These are phyloP conservation scores for Talaromyces proteolyticus DNA, from an alignment of 495 filamentous ascomycete genomes.

Conservation along the genomic window DNA sequence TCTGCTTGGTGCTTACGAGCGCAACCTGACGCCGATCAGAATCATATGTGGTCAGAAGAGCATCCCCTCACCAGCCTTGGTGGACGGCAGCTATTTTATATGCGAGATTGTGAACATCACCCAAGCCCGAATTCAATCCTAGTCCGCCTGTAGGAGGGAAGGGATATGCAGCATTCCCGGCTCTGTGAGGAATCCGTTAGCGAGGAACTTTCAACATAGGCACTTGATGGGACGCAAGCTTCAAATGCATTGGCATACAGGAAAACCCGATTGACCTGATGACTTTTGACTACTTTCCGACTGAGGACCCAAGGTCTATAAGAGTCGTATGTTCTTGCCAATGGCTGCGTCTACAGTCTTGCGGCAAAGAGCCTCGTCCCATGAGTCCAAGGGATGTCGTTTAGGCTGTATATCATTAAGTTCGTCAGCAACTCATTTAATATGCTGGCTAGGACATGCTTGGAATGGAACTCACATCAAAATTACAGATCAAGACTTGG, in stretches of 20 bases:
- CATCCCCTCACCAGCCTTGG: conserved; percentile 14
- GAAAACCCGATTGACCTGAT: conserved; percentile 24
- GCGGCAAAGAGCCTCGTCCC: conserved; percentile 26
- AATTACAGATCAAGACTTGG: conserved; percentile 34
- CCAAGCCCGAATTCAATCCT: conserved; percentile 28
- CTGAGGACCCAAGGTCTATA: conserved; percentile 35
- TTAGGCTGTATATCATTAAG: conserved; percentile 9
- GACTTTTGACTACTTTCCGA: conserved; percentile 27
- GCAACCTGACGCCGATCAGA: conserved; percentile 26
- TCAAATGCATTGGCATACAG: conserved; percentile 20
- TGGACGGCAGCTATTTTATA: conserved; percentile 27
- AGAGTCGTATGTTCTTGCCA: conserved; percentile 21
- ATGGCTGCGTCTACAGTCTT: conserved; percentile 27
- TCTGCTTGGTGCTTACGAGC: conserved; percentile 24
- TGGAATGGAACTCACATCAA: conserved; percentile 20
- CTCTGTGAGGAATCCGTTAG: conserved; percentile 16
- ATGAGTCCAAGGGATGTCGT: conserved; percentile 27
- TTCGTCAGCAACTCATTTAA: background rate
- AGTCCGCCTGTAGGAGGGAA: conserved; percentile 29
- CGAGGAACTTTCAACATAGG: background rate
- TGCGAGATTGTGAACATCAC: conserved; percentile 26
- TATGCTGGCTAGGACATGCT: background rate
- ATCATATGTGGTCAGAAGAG: conserved; percentile 19
- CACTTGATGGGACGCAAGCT: too few relatives aligned
- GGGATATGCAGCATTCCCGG: conserved; percentile 46